Conservation (phyloP, 257 asterid genomes). For the Voacanga thouarsii region DNA sequence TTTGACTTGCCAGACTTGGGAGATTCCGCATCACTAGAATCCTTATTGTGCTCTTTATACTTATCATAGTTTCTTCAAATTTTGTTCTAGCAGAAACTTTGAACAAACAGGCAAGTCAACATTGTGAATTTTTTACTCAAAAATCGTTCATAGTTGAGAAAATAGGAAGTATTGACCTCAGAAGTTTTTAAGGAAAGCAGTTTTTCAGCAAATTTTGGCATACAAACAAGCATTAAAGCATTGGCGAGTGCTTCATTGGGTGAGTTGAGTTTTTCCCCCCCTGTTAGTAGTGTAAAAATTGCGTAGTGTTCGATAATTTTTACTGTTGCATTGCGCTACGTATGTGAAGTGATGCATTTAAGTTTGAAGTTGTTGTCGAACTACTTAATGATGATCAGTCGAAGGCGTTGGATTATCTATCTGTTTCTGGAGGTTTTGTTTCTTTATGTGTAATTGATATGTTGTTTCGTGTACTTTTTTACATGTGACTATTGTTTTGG, state of each 20-base stretch:
- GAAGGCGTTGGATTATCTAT: neutral
- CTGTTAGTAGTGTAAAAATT: neutral
- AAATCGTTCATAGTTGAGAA: too few relatives aligned
- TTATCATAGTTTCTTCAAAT: neutral
- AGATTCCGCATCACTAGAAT: too few relatives aligned
- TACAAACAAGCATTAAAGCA: neutral
- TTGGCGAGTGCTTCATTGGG: neutral
- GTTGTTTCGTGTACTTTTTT: neutral
- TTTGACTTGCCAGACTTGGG: too few relatives aligned
- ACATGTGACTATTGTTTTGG: too few relatives aligned
- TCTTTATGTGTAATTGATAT: neutral
- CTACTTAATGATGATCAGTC: neutral
- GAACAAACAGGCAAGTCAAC: neutral
- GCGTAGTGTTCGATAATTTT: neutral
- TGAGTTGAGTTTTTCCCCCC: neutral
- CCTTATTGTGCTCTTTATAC: too few relatives aligned
- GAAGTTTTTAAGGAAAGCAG: neutral
- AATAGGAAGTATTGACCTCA: neutral
- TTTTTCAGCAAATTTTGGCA: neutral
- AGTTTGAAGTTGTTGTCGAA: neutral
- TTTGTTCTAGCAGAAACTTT: neutral
- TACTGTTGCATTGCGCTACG: conserved; percentile 11
- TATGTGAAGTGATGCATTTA: neutral
- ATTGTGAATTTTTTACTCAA: neutral
- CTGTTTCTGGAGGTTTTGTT: neutral